phyloP scores from a whole-genome alignment of 2,329 filamentous ascomycete species.

The Colletotrichum filicis region DNA sequence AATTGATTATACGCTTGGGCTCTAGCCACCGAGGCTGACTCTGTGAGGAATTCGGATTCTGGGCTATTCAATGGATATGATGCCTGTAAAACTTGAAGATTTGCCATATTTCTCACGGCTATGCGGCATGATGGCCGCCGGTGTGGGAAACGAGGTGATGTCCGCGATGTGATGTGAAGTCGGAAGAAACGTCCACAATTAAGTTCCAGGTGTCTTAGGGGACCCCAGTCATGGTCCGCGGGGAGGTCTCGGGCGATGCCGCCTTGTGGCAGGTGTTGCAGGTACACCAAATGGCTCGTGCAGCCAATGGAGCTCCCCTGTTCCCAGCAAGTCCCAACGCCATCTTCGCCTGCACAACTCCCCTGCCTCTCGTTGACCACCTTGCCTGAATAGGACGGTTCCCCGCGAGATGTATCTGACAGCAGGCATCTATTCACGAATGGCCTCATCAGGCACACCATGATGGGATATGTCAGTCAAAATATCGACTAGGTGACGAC shows the following conservation, averaged over 20 bases:
- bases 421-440: neutral
- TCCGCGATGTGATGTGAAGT: slow-evolving; percentile 20
- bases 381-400: neutral
- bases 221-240: neutral
- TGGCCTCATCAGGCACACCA: neutral
- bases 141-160: neutral
- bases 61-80: neutral
- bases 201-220: slow-evolving; percentile 7
- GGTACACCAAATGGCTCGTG: neutral
- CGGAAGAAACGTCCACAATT: slow-evolving; percentile 22
- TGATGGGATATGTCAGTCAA: neutral
- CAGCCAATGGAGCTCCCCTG: neutral
- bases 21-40: slow-evolving; percentile 4
- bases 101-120: neutral
- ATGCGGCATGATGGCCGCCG: neutral
- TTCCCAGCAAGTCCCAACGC: neutral
- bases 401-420: neutral
- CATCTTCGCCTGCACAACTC: neutral
- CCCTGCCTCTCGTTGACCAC: neutral
- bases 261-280: neutral
- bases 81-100: neutral
- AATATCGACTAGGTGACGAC: neutral
- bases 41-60: neutral
- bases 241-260: slow-evolving; percentile 15
- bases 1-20: neutral